phyloP scores from a whole-genome alignment of 371 early-diverging fungal species.

The Mortierella sp. region DNA sequence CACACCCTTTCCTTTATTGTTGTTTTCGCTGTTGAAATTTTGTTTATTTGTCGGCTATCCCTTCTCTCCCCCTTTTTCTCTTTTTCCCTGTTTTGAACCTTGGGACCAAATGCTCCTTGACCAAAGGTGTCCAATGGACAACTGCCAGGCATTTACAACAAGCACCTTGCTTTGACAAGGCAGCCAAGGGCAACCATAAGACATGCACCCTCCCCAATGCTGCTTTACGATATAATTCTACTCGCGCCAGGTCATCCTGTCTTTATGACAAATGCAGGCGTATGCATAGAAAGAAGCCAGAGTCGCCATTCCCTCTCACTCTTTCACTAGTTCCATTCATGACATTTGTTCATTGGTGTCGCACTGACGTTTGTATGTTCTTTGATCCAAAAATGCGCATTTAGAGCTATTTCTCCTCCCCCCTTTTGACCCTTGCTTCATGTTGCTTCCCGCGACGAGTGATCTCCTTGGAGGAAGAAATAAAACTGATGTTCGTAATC shows the following conservation, averaged over 20 bases:
- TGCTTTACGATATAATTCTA: no score
- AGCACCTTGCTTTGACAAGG: no score
- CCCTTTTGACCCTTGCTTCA: constrained; percentile 12
- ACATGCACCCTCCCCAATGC: no score
- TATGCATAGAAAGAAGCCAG: not conserved
- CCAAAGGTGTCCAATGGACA: no score
- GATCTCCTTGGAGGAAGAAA: not conserved
- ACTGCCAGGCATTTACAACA: no score
- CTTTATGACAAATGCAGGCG: not conserved
- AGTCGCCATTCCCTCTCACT: not conserved
- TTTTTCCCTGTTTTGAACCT: not conserved
- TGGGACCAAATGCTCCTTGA: not conserved
- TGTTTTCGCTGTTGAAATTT: no score
- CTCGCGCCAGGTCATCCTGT: no score
- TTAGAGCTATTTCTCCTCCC: not conserved
- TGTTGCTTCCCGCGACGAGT: not conserved
- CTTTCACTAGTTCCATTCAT: not conserved
- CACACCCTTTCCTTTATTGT: not conserved
- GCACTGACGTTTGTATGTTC: not conserved
- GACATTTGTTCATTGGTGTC: not conserved
- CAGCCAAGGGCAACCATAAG: no score
- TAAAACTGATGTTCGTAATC: not conserved
- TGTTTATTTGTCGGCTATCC: not conserved
- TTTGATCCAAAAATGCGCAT: not conserved
- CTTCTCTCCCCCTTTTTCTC: not conserved